Percentiles rank a stretch among this genome's conserved stretches.
phyloP scores from a whole-genome alignment of 257 asterid genomes.

The Solanum habrochaites region DNA sequence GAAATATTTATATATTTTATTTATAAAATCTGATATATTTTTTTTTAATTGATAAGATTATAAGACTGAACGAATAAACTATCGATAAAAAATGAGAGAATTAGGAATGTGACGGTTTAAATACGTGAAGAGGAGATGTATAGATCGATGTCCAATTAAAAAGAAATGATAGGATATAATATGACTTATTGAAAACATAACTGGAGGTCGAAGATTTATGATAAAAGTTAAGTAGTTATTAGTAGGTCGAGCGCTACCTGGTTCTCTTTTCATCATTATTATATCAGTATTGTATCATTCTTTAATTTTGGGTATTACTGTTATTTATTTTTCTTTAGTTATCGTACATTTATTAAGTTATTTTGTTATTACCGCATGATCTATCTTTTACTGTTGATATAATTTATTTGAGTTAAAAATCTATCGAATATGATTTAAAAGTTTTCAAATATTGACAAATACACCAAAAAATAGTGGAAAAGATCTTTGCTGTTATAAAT shows the following conservation, averaged over 20 bases:
- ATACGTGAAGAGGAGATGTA: neutral
- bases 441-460: neutral
- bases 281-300: neutral
- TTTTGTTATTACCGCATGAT: neutral
- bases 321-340: neutral
- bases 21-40: neutral
- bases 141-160: neutral
- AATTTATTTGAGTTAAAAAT: neutral
- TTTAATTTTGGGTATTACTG: neutral
- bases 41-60: neutral
- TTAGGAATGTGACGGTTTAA: neutral
- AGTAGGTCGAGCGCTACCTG: neutral
- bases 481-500: neutral
- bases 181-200: no score
- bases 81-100: neutral
- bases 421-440: neutral
- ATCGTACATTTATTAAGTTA: neutral
- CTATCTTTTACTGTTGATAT: neutral
- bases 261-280: neutral
- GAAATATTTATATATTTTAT: neutral
- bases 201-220: neutral
- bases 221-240: neutral
- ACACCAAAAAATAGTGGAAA: neutral
- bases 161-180: no score
- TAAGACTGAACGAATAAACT: neutral